phyloP scores from a whole-genome alignment of 768 basidiomycete genomes.

The Leccinellum rugosiceps region DNA sequence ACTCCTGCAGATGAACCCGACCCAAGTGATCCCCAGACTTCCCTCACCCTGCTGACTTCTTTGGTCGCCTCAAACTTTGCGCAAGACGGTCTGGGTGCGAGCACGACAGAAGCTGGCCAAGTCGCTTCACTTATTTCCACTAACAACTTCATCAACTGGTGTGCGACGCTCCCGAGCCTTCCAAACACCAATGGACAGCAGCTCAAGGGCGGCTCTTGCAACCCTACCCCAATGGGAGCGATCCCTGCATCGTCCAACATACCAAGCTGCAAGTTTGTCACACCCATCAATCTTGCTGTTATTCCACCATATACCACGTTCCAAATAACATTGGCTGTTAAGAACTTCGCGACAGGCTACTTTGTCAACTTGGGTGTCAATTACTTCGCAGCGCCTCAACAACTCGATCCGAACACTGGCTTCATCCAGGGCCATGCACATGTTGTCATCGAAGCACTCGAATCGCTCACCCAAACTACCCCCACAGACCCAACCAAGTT shows the following conservation, averaged over 20 bases:
- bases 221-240: conserved; percentile 58
- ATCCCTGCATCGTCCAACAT: conserved; percentile 48
- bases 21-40: conserved; percentile 21
- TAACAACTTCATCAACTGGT: conserved; percentile 77
- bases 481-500: conserved; percentile 50
- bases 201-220: conserved; percentile 51
- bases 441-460: conserved; percentile 54
- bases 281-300: conserved; percentile 43
- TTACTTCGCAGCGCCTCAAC: conserved; percentile 56
- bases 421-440: conserved; percentile 61
- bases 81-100: conserved; percentile 42
- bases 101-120: conserved; percentile 39
- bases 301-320: conserved; percentile 48
- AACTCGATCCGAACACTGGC: conserved; percentile 43
- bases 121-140: conserved; percentile 56
- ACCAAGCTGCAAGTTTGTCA: conserved; percentile 53
- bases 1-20: conserved; percentile 14
- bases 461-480: conserved; percentile 44
- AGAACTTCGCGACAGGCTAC: conserved; percentile 46
- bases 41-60: conserved; percentile 39
- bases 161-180: conserved; percentile 42
- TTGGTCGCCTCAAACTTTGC: conserved; percentile 55
- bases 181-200: conserved; percentile 64
- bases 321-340: conserved; percentile 48
- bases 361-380: conserved; percentile 54